Percentiles rank a stretch among this genome's conserved stretches.
phyloP scores from a whole-genome alignment of 1,284 basidiomycete species.

The Paramarasmius palmivorus region DNA sequence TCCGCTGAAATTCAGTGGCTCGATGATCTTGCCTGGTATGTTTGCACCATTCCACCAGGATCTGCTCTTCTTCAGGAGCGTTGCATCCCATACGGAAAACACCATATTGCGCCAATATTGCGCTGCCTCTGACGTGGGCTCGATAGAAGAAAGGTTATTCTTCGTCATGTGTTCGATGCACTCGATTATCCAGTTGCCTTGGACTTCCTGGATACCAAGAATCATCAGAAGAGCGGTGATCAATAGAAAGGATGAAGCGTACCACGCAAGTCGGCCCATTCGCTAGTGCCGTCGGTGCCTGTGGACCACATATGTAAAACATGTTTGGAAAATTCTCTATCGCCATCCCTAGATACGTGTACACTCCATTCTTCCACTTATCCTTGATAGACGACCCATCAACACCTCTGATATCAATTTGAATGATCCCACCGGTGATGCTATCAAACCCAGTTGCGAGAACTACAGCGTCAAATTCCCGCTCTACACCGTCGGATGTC shows the following conservation, averaged over 20 bases:
- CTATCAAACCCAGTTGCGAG: slow-evolving; percentile 27
- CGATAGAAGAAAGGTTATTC: slow-evolving; percentile 18
- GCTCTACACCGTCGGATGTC: slow-evolving; percentile 21
- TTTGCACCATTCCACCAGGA: slow-evolving; percentile 14
- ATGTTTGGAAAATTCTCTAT: slow-evolving; percentile 24
- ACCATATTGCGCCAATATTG: slow-evolving; percentile 19
- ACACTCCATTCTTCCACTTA: slow-evolving; percentile 23
- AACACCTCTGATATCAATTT: slow-evolving; percentile 23
- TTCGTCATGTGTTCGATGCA: slow-evolving; percentile 21
- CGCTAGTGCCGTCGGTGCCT: slow-evolving; percentile 24
- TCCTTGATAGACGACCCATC: slow-evolving; percentile 21
- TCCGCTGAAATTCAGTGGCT: slow-evolving; percentile 24
- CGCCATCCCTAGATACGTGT: slow-evolving; percentile 25
- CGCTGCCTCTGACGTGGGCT: slow-evolving; percentile 21
- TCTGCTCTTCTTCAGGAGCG: slow-evolving; percentile 7
- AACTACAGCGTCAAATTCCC: slow-evolving; percentile 22
- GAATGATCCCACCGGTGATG: slow-evolving; percentile 23
- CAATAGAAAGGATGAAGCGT: slow-evolving; percentile 5
- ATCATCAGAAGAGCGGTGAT: neutral
- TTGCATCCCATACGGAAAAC: slow-evolving; percentile 1
- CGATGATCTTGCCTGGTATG: slow-evolving; percentile 12
- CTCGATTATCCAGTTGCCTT: slow-evolving; percentile 25
- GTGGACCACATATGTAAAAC: slow-evolving; percentile 27
- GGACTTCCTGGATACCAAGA: slow-evolving; percentile 25
- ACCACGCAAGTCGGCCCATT: slow-evolving; percentile 26